phyloP scores from a whole-genome alignment of 2,329 filamentous ascomycete genomes.

The Hirsutella rhossiliensis region DNA sequence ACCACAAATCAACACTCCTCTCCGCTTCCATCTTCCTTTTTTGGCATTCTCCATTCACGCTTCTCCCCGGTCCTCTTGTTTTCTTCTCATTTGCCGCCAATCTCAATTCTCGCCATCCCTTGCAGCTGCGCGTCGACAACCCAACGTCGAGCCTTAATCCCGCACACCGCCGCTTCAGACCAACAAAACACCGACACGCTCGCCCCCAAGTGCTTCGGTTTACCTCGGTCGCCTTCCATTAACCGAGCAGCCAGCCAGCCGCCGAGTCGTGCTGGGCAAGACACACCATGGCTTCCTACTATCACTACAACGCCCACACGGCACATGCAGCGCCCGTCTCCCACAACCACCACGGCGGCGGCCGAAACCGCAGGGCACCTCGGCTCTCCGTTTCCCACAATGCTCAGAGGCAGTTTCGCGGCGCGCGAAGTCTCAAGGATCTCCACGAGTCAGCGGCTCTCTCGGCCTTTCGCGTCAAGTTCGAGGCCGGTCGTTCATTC shows the following conservation, averaged over 20 bases:
- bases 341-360: conserved; percentile 58
- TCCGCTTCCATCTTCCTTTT: background rate
- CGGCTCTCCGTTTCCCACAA: conserved; percentile 72
- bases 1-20: background rate
- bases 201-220: background rate
- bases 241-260: background rate
- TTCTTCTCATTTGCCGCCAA: background rate
- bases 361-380: conserved; percentile 74
- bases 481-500: conserved; percentile 86
- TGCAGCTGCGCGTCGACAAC: background rate
- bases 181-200: background rate
- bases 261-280: conserved; percentile 2
- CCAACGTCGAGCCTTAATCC: background rate
- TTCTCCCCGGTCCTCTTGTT: background rate
- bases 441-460: conserved; percentile 66
- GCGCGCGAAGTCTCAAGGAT: conserved; percentile 78
- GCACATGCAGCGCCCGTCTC: conserved; percentile 46
- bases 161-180: background rate
- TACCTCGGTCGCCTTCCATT: conserved; percentile 1
- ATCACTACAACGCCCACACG: conserved; percentile 48
- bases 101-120: background rate
- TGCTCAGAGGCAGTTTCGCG: conserved; percentile 75
- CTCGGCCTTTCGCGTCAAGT: conserved; percentile 70
- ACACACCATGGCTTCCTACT: conserved; percentile 48
- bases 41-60: background rate